A percentile compares a stretch with the other conserved stretches of the same genome.
These are phyloP conservation scores for Saturnispora diversa DNA, from an alignment of 805 yeast species.

Conservation along the genomic window DNA sequence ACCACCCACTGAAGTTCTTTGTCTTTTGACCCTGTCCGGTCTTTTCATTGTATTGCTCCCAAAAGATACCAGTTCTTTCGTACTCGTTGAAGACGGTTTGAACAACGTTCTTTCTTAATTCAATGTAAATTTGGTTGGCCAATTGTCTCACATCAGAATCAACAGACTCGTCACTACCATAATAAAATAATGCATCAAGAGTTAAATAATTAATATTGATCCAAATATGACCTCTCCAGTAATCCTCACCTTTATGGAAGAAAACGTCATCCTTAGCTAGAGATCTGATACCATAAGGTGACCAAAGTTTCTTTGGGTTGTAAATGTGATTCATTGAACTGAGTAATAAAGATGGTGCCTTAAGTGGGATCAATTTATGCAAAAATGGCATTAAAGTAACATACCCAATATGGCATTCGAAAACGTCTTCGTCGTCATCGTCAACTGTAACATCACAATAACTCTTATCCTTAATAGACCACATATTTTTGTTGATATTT, in stretches of 20 bases:
- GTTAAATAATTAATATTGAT: slow-evolving; percentile 79
- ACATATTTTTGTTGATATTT: slow-evolving; percentile 69
- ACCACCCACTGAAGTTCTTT: slow-evolving; percentile 91
- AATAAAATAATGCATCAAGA: slow-evolving; percentile 60
- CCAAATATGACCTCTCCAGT: slow-evolving; percentile 97
- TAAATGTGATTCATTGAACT: slow-evolving; percentile 49
- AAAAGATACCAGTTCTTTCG: slow-evolving; percentile 69
- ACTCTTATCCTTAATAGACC: slow-evolving; percentile 58
- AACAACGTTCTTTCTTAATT: slow-evolving; percentile 60
- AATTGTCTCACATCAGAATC: slow-evolving; percentile 28
- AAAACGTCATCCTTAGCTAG: slow-evolving; percentile 56
- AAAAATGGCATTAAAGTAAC: slow-evolving; percentile 80
- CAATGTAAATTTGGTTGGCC: slow-evolving; percentile 44
- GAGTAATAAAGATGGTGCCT: slow-evolving; percentile 37
- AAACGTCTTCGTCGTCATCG: slow-evolving; percentile 56
- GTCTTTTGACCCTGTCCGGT: slow-evolving; percentile 77
- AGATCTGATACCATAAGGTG: slow-evolving; percentile 73
- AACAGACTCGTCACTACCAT: slow-evolving; percentile 32
- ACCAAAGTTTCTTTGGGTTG: slow-evolving; percentile 70
- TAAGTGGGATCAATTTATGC: slow-evolving; percentile 50
- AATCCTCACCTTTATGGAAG: slow-evolving; percentile 78
- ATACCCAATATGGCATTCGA: slow-evolving; percentile 87
- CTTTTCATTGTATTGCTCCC: slow-evolving; percentile 81
- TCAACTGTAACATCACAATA: slow-evolving; percentile 83
- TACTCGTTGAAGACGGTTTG: slow-evolving; percentile 62